Conservation (phyloP, 2,329 filamentous ascomycete genomes). For the Cercospora janseana region DNA sequence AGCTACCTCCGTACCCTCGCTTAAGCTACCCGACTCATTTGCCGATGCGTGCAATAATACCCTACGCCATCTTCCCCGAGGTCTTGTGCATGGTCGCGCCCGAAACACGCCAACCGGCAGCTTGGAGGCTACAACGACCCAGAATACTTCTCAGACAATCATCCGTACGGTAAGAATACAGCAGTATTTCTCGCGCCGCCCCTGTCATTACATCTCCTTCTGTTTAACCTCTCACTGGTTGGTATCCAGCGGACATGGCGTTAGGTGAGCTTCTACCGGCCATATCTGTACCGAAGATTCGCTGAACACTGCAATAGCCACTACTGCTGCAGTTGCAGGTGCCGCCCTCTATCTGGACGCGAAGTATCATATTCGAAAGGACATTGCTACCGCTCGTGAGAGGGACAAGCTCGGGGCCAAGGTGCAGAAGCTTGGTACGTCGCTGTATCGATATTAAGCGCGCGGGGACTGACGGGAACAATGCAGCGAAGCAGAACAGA, state of each 20-base stretch:
- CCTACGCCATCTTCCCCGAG: too few species aligned
- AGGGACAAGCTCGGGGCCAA: slow-evolving; percentile 10
- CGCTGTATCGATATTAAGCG: not conserved
- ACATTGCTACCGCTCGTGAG: slow-evolving; percentile 49
- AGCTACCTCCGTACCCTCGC: too few species aligned
- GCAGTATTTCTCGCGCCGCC: too few species aligned
- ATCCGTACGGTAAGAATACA: too few species aligned
- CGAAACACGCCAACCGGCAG: too few species aligned
- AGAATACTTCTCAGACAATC: too few species aligned
- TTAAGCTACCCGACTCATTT: too few species aligned
- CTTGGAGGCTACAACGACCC: too few species aligned
- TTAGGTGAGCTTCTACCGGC: slow-evolving; percentile 3
- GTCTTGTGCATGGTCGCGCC: too few species aligned
- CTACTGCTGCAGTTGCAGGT: slow-evolving; percentile 43
- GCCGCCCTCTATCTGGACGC: slow-evolving; percentile 74
- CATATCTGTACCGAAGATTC: not conserved
- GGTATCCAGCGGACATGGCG: slow-evolving; percentile 6
- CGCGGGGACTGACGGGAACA: slow-evolving; percentile 13
- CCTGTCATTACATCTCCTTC: too few species aligned
- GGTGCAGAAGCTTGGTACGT: slow-evolving; percentile 11
- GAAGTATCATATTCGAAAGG: slow-evolving; percentile 64
- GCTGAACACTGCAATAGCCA: slow-evolving; percentile 12
- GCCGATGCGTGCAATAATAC: too few species aligned
- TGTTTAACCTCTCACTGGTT: too few species aligned
- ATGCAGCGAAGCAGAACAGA: slow-evolving; percentile 51